phyloP scores from a whole-genome alignment of 176 grass and related monocot genomes.

The Saccharum officinarum region DNA sequence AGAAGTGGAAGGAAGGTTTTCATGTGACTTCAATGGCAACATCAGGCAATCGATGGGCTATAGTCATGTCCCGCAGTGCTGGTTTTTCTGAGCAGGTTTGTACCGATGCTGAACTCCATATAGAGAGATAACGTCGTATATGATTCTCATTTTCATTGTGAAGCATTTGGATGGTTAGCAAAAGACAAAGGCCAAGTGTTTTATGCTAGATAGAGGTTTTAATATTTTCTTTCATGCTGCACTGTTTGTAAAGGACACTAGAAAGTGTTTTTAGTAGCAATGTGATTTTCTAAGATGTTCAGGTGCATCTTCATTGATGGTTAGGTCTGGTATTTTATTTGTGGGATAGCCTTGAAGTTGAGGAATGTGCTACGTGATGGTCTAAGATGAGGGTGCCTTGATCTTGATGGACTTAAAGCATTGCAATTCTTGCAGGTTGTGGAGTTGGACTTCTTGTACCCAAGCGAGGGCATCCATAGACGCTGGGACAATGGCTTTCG shows the following conservation, averaged over 20 bases:
- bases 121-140: not conserved
- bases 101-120: not conserved
- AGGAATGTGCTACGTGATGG: not conserved
- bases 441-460: slow-evolving; percentile 76
- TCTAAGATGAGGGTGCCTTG: not conserved
- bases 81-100: slow-evolving; percentile 63
- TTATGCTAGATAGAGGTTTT: not conserved
- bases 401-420: not conserved
- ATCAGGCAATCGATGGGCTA: slow-evolving; percentile 61
- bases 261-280: not conserved
- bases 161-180: not conserved
- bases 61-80: slow-evolving; percentile 76
- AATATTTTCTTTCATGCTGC: not conserved
- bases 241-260: not conserved
- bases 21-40: slow-evolving; percentile 81
- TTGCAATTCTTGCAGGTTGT: slow-evolving; percentile 50
- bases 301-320: not conserved
- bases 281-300: not conserved
- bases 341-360: not conserved
- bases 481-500: slow-evolving; percentile 69
- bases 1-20: slow-evolving; percentile 88
- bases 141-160: not conserved
- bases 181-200: not conserved
- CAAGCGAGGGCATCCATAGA: slow-evolving; percentile 69
- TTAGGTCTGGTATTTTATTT: not conserved